Evolutionary conservation across 2,329 filamentous ascomycete species (phyloP).

Genomic region (Orbilia quercus): DNA sequence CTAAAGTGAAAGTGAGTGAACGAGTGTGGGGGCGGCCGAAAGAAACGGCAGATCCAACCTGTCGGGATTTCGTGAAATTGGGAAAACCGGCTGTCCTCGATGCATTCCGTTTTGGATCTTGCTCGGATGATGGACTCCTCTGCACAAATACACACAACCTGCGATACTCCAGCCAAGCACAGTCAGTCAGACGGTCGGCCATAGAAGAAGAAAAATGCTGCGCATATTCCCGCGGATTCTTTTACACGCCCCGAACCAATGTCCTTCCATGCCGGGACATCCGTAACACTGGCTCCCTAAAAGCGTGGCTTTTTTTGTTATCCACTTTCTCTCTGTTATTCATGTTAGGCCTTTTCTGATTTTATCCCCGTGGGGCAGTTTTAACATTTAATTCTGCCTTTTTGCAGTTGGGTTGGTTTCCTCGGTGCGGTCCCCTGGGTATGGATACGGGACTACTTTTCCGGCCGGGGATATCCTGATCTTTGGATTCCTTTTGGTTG

Average conservation of each 20-base stretch:
- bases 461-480: conserved; percentile 29
- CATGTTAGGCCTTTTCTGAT: conserved; percentile 8
- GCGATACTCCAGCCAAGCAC: no score
- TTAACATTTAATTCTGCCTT: conserved; percentile 22
- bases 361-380: conserved; percentile 45
- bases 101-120: not conserved
- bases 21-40: conserved; percentile 31
- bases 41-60: conserved; percentile 46
- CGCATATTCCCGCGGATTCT: conserved; percentile 33
- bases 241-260: conserved; percentile 44
- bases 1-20: no score
- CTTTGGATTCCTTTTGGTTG: not conserved
- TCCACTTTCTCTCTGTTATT: conserved; percentile 7
- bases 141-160: no score
- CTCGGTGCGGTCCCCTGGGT: conserved; percentile 17
- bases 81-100: not conserved
- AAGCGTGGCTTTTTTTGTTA: conserved; percentile 20
- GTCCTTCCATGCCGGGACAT: conserved; percentile 43
- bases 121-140: no score
- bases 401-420: conserved; percentile 22
- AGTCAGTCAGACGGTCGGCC: no score
- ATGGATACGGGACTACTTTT: conserved; percentile 23
- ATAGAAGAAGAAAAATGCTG: not conserved
- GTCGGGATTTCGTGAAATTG: conserved; percentile 39
- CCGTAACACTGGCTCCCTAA: conserved; percentile 19